Evolutionary conservation across 2,329 filamentous ascomycete genomes (phyloP).

Genomic region (Clarireedia sp.): DNA sequence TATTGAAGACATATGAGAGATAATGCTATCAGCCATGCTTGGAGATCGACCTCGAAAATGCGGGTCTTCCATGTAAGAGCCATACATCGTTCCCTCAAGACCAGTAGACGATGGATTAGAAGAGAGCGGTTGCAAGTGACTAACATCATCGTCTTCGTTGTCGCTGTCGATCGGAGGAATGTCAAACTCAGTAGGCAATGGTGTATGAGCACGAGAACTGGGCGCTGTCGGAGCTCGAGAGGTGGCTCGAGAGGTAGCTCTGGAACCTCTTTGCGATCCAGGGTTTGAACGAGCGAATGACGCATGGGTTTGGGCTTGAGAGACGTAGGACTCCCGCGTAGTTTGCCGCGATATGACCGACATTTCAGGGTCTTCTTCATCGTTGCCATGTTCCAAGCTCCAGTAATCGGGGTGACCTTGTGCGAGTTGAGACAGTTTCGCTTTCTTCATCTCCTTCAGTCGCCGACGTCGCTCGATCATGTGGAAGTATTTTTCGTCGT

Average conservation of each 20-base stretch:
- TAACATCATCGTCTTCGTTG: conserved; percentile 48
- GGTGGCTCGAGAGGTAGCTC: conserved; percentile 15
- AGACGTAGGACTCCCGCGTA: conserved; percentile 22
- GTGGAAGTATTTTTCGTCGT: conserved; percentile 52
- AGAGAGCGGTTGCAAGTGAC: conserved; percentile 43
- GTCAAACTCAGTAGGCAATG: conserved; percentile 30
- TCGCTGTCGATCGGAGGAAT: conserved; percentile 33
- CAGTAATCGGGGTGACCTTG: conserved; percentile 56
- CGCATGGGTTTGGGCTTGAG: conserved; percentile 12
- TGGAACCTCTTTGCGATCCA: conserved; percentile 13
- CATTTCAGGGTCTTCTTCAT: conserved; percentile 40
- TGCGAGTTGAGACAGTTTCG: conserved; percentile 43
- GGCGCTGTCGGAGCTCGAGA: conserved; percentile 22
- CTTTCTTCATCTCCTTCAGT: conserved; percentile 49
- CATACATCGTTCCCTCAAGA: conserved; percentile 72
- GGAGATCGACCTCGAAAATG: conserved; percentile 61
- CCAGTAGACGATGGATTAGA: conserved; percentile 40
- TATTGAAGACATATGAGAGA: conserved; percentile 60
- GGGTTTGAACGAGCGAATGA: conserved; percentile 23
- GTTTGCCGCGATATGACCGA: conserved; percentile 19
- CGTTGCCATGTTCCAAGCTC: conserved; percentile 74
- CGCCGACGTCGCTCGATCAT: conserved; percentile 51
- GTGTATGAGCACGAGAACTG: conserved; percentile 29
- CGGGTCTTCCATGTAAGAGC: conserved; percentile 53
- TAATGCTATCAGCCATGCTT: conserved; percentile 72